Conservation (phyloP, 345 rosid genomes). For the Brassica juncea region DNA sequence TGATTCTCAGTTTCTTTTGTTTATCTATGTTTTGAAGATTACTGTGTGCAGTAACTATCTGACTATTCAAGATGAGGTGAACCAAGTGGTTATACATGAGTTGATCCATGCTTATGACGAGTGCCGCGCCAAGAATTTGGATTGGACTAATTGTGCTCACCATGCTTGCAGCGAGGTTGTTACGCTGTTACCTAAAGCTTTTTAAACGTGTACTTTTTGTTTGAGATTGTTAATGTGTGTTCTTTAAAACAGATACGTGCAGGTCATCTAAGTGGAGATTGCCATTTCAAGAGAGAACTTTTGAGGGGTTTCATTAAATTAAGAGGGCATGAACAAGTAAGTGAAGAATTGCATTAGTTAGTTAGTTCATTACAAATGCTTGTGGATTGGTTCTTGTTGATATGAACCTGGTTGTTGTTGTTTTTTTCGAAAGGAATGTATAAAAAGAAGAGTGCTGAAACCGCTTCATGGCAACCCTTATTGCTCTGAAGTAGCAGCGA, state of each 20-base stretch:
- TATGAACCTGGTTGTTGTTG: not conserved
- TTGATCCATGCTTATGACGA: conserved; percentile 91
- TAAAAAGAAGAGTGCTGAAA: conserved; percentile 82
- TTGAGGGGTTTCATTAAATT: conserved; percentile 73
- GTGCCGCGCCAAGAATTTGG: conserved; percentile 82
- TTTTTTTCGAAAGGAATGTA: conserved; percentile 62
- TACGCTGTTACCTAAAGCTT: not conserved
- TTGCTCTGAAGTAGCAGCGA: conserved; percentile 80
- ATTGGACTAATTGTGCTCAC: conserved; percentile 89
- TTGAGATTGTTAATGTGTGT: not conserved
- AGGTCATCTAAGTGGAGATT: conserved; percentile 88
- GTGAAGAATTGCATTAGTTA: conserved; percentile 24
- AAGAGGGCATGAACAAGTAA: conserved; percentile 90
- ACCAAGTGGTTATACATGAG: conserved; percentile 82
- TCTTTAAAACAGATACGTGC: conserved; percentile 73
- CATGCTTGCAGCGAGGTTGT: not conserved
- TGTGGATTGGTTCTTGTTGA: conserved; percentile 5
- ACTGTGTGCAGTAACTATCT: conserved; percentile 76
- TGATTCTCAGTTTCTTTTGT: not conserved
- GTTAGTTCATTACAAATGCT: not conserved
- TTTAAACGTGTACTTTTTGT: not conserved
- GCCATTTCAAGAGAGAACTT: conserved; percentile 84
- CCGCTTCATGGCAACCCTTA: conserved; percentile 66
- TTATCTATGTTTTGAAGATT: conserved; percentile 45
- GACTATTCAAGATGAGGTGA: conserved; percentile 77